Evolutionary conservation across 2,329 filamentous ascomycete genomes (phyloP).

Genomic region (Aspergillus sp.): DNA sequence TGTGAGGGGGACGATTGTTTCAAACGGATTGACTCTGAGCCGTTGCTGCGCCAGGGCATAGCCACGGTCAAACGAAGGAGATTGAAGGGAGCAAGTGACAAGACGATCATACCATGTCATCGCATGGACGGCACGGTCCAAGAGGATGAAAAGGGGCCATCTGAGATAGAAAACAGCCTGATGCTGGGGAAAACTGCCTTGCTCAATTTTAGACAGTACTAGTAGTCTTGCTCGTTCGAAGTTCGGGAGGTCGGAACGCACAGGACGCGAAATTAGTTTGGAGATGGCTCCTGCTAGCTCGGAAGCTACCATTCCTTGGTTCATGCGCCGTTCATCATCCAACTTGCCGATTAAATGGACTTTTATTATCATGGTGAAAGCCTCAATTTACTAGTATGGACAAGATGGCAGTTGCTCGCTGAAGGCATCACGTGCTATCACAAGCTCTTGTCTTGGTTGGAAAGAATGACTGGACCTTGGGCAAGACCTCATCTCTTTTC

Average conservation of each 20-base stretch:
- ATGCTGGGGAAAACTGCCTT: slow-evolving; percentile 16
- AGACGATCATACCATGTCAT: slow-evolving; percentile 3
- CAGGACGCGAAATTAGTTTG: neutral
- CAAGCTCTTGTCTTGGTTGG: neutral
- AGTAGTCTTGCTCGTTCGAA: neutral
- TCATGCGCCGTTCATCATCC: slow-evolving; percentile 8
- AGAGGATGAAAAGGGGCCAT: slow-evolving; percentile 13
- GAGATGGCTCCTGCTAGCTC: neutral
- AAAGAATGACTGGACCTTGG: neutral
- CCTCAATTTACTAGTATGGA: neutral
- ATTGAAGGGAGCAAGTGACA: slow-evolving; percentile 4
- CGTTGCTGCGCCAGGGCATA: slow-evolving; percentile 31
- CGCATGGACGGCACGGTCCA: neutral
- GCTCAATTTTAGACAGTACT: slow-evolving; percentile 16
- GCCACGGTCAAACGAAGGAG: slow-evolving; percentile 20
- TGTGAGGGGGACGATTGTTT: slow-evolving; percentile 20
- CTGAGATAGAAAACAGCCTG: slow-evolving; percentile 20
- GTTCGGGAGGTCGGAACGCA: slow-evolving; percentile 13
- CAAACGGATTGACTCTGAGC: slow-evolving; percentile 17
- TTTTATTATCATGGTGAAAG: neutral
- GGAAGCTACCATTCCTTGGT: slow-evolving; percentile 4
- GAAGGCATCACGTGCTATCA: neutral
- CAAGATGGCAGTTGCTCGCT: neutral
- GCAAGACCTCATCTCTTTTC: neutral
- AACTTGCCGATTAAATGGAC: neutral